Evolutionary conservation across 2,329 filamentous ascomycete genomes (phyloP), one percentile per base, ranked within the genome.

Genomic region (Diaporthe nobilis): DNA sequence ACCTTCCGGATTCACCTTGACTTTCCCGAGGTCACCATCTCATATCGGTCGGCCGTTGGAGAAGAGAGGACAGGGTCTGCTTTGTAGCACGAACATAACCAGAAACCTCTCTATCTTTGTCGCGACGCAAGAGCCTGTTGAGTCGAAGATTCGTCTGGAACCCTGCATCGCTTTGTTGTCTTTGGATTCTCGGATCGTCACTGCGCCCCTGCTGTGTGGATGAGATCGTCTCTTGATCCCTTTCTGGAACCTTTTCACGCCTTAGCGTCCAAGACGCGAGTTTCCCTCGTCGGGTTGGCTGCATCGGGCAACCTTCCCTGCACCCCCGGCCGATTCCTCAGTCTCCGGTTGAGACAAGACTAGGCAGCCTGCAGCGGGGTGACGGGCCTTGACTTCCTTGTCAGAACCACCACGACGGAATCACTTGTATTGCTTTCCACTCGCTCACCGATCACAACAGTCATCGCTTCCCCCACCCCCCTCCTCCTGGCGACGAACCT

Each of bases 351-450:
- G 72, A 76, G 75, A 73, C 79, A 78, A 53, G 80, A 75, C 77
- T 82, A 83, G 81, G 81, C 82, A 84, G 68, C 79, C 78, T 79
- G 79, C 80, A 83, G 79, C 76, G 74, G 76, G 74, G 77, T 75
- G 57, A 79, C 79, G 78, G 77, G 77, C 77, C 63, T 71, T 74
- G 75, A 72, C 77, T 76, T 77, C 73, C 73, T 78, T 78, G 76
- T 77, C 65, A 77, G 55, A 61, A 74, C 51, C 37, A 34, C 44
- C 42, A 42, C 51, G n/a, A 71, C 75, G 44, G 57, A 58, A 39
- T 67, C 72, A 75, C 60, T 51, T 68, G 49, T 28, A 72, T 31
- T 67, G 42, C 67, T 44, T 58, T 31, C 60, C 70, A 77, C 44
- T 65, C 57, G 17, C 47, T 53, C 61, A 65, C 74, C 77, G 70